Evolutionary conservation across 768 basidiomycete species (phyloP), one percentile per base, ranked within the genome.

Genomic region (Leccinum truebloodii): DNA sequence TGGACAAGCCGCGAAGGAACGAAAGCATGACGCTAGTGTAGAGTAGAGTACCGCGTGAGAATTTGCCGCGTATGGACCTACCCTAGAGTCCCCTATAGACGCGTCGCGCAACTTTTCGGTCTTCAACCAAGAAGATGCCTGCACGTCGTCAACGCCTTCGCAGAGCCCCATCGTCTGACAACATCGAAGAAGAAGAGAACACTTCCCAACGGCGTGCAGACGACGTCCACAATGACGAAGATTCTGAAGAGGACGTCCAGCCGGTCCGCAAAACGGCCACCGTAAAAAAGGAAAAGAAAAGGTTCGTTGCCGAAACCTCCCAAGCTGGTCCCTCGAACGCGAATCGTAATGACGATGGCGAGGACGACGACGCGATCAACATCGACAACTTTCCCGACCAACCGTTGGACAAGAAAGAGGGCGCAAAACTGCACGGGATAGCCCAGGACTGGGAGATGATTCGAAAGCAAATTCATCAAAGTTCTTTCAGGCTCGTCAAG

Each of bases 351-450:
- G 72, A 67, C 5, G 80, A 80, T 0, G 80, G 81, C 1, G 74
- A 73, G 3, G 80, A 82, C 0, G 81, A 84, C 52, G 81, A 79
- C 37, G 72, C 74, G 20, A 87, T 91, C 55, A 85, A 90, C 61
- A 80, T 86, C 28, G 75, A 79, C 37, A 81, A 83, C 68, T 86
- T 92, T 62, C 74, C 67, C 6, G 82, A 91, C 71, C 88, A 90
- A 61, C 89, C 92, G 18, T 73, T 94, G 54, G 77, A 80, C 57
- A 81, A 73, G 65, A 75, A 76, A 10, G 84, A 89, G 51, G 75
- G 78, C 34, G 61, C 69, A 32, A 87, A 81, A 68, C 71, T 92
- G 32, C 75, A 78, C 9, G 86, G 87, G 13, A 76, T 90, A 49
- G 73, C 84, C 0, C 70, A 77, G 2, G 89, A 92, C 71, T 92